Conservation (phyloP, 2,329 filamentous ascomycete genomes). For the Chrysoporthe austroafricana region DNA sequence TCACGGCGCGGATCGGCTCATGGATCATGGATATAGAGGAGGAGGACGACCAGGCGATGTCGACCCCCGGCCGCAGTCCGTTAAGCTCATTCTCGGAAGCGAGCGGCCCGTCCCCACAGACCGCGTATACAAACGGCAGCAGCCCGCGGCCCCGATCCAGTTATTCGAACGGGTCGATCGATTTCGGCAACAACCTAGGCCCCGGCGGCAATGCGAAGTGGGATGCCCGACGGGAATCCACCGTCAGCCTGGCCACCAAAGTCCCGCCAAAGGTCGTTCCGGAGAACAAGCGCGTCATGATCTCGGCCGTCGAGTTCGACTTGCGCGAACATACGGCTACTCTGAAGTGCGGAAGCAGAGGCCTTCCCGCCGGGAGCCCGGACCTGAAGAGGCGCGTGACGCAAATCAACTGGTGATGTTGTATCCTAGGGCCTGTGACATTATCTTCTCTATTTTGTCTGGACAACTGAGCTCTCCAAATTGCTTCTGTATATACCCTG, state of each 20-base stretch:
- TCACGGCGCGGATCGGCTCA: conserved; percentile 57
- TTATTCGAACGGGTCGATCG: conserved; percentile 35
- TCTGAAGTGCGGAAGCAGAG: conserved; percentile 58
- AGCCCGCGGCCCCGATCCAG: conserved; percentile 32
- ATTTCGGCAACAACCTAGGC: conserved; percentile 44
- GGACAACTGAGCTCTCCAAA: not conserved
- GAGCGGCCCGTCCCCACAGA: conserved; percentile 7
- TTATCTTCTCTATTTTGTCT: not conserved
- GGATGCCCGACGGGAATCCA: conserved; percentile 37
- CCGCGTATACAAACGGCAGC: conserved; percentile 32
- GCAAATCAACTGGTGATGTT: conserved; percentile 52
- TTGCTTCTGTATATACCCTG: not conserved
- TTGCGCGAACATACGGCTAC: conserved; percentile 54
- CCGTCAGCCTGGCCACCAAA: conserved; percentile 32
- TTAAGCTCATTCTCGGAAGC: conserved; percentile 24
- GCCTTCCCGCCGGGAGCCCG: conserved; percentile 48
- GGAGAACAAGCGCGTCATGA: conserved; percentile 59
- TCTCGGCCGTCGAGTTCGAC: conserved; percentile 60
- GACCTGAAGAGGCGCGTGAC: conserved; percentile 54
- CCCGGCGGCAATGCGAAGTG: conserved; percentile 51
- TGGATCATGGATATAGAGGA: conserved; percentile 63
- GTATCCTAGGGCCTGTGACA: not conserved
- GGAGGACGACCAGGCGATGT: conserved; percentile 40
- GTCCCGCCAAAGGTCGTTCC: conserved; percentile 45
- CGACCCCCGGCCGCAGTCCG: conserved; percentile 36